These are phyloP conservation scores for Lachancea meyersii DNA, from an alignment of 805 yeast genomes.

Conservation along the genomic window DNA sequence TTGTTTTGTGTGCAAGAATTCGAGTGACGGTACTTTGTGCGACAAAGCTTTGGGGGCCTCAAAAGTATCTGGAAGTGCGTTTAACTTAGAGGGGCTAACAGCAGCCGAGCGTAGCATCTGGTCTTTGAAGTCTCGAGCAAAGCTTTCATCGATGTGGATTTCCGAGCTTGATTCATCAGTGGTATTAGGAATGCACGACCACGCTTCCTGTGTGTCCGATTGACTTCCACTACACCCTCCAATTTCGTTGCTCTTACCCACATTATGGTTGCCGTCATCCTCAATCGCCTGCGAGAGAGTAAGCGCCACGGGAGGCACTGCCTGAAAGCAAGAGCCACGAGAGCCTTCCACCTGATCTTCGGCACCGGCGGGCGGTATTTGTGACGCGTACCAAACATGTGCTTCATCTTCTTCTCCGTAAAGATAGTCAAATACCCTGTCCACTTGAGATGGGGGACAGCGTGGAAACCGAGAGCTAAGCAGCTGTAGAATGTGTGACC, in stretches of 20 bases:
- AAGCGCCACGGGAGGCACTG: conserved; percentile 3
- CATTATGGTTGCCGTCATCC: background rate
- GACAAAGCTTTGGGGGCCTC: background rate
- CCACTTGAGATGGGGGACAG: conserved; percentile 17
- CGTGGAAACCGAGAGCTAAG: conserved; percentile 22
- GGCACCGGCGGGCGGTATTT: conserved; percentile 6
- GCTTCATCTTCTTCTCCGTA: conserved; percentile 19
- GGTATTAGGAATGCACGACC: conserved; percentile 6
- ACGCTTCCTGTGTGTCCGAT: background rate
- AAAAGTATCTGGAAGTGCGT: background rate
- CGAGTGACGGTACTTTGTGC: background rate
- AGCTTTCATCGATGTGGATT: conserved; percentile 1
- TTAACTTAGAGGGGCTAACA: background rate
- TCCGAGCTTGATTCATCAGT: conserved; percentile 4
- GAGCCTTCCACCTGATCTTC: background rate
- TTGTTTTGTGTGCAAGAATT: background rate
- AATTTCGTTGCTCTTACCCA: background rate
- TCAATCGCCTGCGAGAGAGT: conserved; percentile 5
- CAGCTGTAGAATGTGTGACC: conserved; percentile 19
- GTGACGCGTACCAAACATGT: conserved; percentile 11
- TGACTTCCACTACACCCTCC: background rate
- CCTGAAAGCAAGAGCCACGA: background rate
- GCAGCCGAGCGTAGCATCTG: conserved; percentile 1
- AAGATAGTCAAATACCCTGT: conserved; percentile 20
- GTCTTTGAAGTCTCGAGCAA: background rate